Conservation (phyloP, 768 basidiomycete genomes). For the Lentinula aciculospora region DNA sequence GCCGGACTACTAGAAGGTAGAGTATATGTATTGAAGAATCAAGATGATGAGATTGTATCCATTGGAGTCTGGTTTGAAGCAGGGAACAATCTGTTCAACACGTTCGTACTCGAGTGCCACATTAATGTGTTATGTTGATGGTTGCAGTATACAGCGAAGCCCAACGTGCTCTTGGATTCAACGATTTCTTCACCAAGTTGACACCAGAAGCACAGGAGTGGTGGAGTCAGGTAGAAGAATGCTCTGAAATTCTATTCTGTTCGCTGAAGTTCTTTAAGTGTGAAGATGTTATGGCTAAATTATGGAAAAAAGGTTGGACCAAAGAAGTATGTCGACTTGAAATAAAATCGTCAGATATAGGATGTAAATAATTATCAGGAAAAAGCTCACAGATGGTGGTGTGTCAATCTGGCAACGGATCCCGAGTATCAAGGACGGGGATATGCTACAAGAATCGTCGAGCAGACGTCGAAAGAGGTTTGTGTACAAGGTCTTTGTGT, state of each 20-base stretch:
- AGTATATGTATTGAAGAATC: background rate
- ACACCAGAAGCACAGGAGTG: background rate
- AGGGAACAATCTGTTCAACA: constrained; percentile 3
- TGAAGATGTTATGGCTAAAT: background rate
- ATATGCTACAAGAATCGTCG: constrained; percentile 4
- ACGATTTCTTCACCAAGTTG: background rate
- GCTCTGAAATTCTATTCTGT: too few relatives aligned
- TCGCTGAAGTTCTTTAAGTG: background rate
- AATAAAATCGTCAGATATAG: background rate
- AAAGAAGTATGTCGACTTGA: background rate
- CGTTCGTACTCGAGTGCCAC: background rate
- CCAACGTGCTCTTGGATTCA: background rate
- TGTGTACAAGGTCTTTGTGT: too few relatives aligned
- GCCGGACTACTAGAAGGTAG: background rate
- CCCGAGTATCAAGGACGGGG: constrained; percentile 8
- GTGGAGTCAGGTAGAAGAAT: background rate
- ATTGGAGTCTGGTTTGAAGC: constrained; percentile 4
- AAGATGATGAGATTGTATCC: background rate
- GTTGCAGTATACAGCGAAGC: background rate
- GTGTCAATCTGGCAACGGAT: constrained; percentile 5
- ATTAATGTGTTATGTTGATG: too few relatives aligned
- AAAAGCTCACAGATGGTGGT: background rate
- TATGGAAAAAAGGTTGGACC: background rate
- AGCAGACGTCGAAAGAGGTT: background rate
- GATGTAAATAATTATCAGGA: background rate